Percentiles rank a stretch among this genome's conserved stretches.
phyloP scores from a whole-genome alignment of 768 basidiomycete genomes.

The Boletus rubescentipes region DNA sequence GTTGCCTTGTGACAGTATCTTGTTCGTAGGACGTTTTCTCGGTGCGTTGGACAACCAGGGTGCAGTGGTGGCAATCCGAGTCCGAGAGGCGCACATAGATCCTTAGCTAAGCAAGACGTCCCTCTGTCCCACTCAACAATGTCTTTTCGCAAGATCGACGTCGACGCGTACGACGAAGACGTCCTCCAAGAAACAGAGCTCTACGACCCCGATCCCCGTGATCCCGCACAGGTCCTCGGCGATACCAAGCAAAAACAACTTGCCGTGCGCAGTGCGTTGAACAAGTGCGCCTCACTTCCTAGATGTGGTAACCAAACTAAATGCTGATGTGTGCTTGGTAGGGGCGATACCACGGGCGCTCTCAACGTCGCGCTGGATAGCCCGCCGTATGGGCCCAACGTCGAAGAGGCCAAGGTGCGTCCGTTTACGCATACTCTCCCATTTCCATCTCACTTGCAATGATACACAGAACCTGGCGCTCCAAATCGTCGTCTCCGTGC shows the following conservation, averaged over 20 bases:
- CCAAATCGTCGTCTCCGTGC: slow-evolving; percentile 77
- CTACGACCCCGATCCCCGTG: slow-evolving; percentile 82
- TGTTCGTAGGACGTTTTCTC: too few relatives aligned
- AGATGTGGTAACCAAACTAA: too few relatives aligned
- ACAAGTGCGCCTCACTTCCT: slow-evolving; percentile 53
- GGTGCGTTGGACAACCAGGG: too few relatives aligned
- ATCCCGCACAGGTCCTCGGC: slow-evolving; percentile 66
- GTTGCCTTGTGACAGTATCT: too few relatives aligned
- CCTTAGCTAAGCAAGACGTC: slow-evolving; percentile 2
- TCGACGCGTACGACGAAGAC: slow-evolving; percentile 93
- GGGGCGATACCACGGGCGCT: slow-evolving; percentile 77
- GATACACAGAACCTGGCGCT: slow-evolving; percentile 67
- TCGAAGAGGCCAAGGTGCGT: slow-evolving; percentile 86
- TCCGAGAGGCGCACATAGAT: too few relatives aligned
- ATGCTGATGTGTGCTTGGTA: slow-evolving; percentile 32
- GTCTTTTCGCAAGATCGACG: slow-evolving; percentile 91
- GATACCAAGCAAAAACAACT: slow-evolving; percentile 76
- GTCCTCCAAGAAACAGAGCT: slow-evolving; percentile 80
- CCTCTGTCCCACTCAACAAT: slow-evolving; percentile 30
- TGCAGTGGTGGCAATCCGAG: too few relatives aligned
- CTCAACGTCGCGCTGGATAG: slow-evolving; percentile 68
- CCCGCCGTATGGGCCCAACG: slow-evolving; percentile 84
- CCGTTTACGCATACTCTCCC: too few relatives aligned
- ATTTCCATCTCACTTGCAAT: slow-evolving; percentile 5
- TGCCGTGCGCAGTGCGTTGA: slow-evolving; percentile 69